phyloP scores from a whole-genome alignment of 495 filamentous ascomycete genomes.

The Penicillium subrubescens region DNA sequence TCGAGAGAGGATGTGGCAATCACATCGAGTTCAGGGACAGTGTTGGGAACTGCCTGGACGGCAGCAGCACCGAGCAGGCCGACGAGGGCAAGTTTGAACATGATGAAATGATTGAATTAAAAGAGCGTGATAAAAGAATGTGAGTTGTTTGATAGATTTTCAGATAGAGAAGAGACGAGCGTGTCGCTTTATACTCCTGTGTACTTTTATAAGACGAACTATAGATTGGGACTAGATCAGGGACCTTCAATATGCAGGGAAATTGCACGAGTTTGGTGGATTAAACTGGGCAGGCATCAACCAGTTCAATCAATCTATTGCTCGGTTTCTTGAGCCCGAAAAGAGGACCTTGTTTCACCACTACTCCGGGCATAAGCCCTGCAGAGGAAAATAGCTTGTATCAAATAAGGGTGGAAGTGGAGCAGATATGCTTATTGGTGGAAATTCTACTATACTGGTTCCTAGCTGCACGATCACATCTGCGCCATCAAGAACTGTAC shows the following conservation, averaged over 20 bases:
- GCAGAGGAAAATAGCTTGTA: background rate
- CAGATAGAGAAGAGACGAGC: background rate
- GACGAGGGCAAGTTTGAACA: slow-evolving; percentile 11
- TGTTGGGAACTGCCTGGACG: slow-evolving; percentile 3
- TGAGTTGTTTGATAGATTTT: background rate
- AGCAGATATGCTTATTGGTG: background rate
- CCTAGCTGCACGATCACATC: background rate
- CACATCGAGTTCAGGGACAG: background rate
- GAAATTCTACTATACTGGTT: background rate
- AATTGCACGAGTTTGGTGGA: background rate
- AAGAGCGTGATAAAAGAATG: background rate
- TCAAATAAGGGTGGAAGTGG: background rate
- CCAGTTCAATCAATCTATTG: background rate
- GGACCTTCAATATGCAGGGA: background rate
- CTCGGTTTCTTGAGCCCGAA: background rate
- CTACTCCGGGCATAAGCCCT: background rate
- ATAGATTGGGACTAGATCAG: background rate
- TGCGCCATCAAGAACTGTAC: background rate
- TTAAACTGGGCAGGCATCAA: background rate
- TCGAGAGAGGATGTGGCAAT: slow-evolving; percentile 8
- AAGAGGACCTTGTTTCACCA: background rate
- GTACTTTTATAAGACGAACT: background rate
- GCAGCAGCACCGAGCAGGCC: slow-evolving; percentile 11
- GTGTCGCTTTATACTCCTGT: background rate
- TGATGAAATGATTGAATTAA: slow-evolving; percentile 5